Evolutionary conservation across 2,329 filamentous ascomycete species (phyloP).

Genomic region (Pyrenochaeta sp.): DNA sequence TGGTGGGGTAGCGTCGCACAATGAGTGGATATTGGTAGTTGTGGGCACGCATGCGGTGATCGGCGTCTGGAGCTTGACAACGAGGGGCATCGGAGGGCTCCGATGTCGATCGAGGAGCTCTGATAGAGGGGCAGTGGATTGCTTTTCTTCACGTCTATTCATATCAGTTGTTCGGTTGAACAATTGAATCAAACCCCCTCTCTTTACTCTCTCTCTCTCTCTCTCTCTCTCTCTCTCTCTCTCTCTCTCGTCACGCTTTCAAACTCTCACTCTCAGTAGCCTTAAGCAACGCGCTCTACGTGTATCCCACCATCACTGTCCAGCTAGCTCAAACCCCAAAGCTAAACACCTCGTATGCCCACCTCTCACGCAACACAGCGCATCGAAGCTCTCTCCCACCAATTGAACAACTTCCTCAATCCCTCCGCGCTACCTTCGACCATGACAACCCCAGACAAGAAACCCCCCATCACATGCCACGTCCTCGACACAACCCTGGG

Average conservation of each 20-base stretch:
- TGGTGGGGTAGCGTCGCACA: neutral
- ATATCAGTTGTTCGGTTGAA: neutral
- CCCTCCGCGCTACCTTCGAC: conserved; percentile 10
- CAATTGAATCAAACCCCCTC: too few species aligned
- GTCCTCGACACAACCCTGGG: conserved; percentile 83
- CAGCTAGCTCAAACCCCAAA: neutral
- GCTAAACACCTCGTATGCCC: conserved; percentile 22
- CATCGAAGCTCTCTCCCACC: conserved; percentile 30
- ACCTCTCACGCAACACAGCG: conserved; percentile 22
- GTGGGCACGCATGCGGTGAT: conserved; percentile 1
- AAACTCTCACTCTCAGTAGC: neutral
- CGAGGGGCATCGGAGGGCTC: conserved; percentile 3
- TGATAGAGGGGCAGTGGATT: conserved; percentile 10
- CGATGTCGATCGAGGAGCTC: conserved; percentile 1
- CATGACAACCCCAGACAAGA: conserved; percentile 31
- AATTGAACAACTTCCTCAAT: conserved; percentile 19
- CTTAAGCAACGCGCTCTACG: neutral
- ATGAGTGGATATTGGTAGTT: neutral
- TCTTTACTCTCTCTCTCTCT: too few species aligned
- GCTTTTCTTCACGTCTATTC: neutral
- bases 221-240: neutral
- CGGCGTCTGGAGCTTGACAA: conserved; percentile 5
- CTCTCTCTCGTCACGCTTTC: neutral
- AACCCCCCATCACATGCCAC: conserved; percentile 79
- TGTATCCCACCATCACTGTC: neutral